Percentiles rank a stretch among this genome's conserved stretches.
phyloP scores from a whole-genome alignment of 306 rosid species.

The Casuarina glauca region DNA sequence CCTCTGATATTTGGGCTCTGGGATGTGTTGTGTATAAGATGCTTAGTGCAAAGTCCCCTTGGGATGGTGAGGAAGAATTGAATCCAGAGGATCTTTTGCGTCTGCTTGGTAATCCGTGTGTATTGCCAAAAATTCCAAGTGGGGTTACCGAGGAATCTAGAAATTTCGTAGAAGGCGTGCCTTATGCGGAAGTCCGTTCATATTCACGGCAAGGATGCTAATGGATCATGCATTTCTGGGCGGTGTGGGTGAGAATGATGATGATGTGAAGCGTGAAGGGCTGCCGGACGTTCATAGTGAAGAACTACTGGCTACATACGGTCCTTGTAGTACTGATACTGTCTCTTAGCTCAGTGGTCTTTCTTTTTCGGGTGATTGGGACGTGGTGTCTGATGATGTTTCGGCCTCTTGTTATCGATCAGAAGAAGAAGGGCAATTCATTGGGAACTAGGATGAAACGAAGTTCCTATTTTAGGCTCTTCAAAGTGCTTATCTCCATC shows the following conservation, averaged over 20 bases:
- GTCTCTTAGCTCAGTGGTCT: neutral
- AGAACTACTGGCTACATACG: neutral
- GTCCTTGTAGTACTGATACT: neutral
- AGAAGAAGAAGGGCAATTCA: neutral
- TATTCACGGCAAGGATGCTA: conserved; percentile 5
- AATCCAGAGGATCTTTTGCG: neutral
- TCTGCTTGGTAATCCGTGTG: neutral
- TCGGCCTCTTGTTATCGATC: neutral
- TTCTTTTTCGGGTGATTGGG: neutral
- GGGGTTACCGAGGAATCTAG: neutral
- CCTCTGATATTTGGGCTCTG: conserved; percentile 35
- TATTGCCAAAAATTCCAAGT: conserved; percentile 2
- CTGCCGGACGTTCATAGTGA: neutral
- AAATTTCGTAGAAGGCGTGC: conserved; percentile 12
- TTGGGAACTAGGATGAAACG: neutral
- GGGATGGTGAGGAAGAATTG: conserved; percentile 12
- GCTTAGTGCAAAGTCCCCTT: conserved; percentile 17
- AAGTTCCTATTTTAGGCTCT: neutral
- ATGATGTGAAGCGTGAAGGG: neutral
- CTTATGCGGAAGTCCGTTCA: neutral
- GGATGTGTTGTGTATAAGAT: conserved; percentile 31
- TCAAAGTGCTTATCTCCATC: neutral
- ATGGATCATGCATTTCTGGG: conserved; percentile 12
- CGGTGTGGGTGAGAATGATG: neutral
- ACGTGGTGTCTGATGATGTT: neutral